A percentile compares a stretch with the other conserved stretches of the same genome.
Conservation (phyloP, 305 asterid species). For the Euphrasia arctica region DNA sequence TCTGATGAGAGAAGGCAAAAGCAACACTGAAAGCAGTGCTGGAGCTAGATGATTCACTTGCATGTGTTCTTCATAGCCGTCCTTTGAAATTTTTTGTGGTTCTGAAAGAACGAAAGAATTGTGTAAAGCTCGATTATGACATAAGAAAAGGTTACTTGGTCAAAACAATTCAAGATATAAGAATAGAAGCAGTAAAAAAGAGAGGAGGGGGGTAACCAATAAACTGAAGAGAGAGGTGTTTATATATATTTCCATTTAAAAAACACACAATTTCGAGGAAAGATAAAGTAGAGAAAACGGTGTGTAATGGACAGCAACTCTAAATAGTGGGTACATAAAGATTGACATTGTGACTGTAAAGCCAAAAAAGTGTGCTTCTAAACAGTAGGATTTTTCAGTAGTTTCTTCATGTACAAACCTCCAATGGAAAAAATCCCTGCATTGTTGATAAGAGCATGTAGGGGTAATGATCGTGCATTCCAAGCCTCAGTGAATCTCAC, state of each 20-base stretch:
- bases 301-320: neutral
- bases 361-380: neutral
- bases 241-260: neutral
- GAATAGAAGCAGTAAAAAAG: neutral
- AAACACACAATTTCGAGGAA: neutral
- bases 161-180: neutral
- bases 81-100: constrained; percentile 81
- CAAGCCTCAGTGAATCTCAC: constrained; percentile 79
- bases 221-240: constrained; percentile 7
- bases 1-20: constrained; percentile 87
- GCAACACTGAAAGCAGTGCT: constrained; percentile 78
- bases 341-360: constrained; percentile 9
- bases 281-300: constrained; percentile 11
- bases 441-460: constrained; percentile 84
- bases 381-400: constrained; percentile 15
- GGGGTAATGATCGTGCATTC: constrained; percentile 73
- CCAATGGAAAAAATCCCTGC: constrained; percentile 94
- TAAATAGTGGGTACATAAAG: constrained; percentile 9
- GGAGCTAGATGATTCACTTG: constrained; percentile 99
- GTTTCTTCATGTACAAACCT: constrained; percentile 44
- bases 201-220: neutral
- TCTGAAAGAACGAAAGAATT: constrained; percentile 40
- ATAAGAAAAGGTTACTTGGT: neutral
- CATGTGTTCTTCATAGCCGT: constrained; percentile 89
- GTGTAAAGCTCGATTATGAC: constrained; percentile 17